Base-by-base conservation (phyloP, 352 stramenopile species). In the Globisporangium alternatum region DNA sequence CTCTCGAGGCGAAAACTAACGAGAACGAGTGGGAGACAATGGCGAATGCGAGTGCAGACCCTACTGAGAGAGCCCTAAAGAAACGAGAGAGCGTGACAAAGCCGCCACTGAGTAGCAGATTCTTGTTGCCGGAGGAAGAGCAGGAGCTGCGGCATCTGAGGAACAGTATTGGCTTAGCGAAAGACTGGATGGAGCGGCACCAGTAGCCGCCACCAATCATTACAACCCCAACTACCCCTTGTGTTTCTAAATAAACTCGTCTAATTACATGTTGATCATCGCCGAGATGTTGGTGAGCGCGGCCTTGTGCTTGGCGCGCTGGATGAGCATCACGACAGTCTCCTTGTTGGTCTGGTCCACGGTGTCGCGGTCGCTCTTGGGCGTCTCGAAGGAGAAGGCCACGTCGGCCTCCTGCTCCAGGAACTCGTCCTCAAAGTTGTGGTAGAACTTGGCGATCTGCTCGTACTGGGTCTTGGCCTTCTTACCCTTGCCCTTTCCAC, bases 361-460 rank as follows among this genome's bases (percentile, higher is more conserved):
- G 4, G 71, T 60, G 45, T 91, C 81, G 60, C 80, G 79, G 43
- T 92, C 84, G 60, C 78, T 73, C 58, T 85, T 72, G 12, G 84
- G 82, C 5, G 78, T 85, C 55, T 93, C 82, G 58, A 95, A 91
- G 15, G 81, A 67, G 65, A 91, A 95, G 43, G 54, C 56, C 21
- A 93, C 30, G 53, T 91, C 76, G 13, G 83, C 87, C 35, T 92
- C 78, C 52, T 83, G 71, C 69, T 93, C 83, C 12, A 93, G 66
- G 67, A 95, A 95, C 64, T 95, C 87, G 64, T 95, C 87, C 61
- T 95, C 87, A 67, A 95, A 95, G 71, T 95, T 93, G 70, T 81
- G 67, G 64, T 88, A 95, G 61, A 89, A 80, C 79, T 90, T 93
- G 57, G 72, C 75, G 17, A 66, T 86, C 65, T 88, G 73, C 33